A percentile compares a stretch with the other conserved stretches of the same genome.
Conservation (phyloP, 169 alveolate species). For the Plasmodium cynomolgi region DNA sequence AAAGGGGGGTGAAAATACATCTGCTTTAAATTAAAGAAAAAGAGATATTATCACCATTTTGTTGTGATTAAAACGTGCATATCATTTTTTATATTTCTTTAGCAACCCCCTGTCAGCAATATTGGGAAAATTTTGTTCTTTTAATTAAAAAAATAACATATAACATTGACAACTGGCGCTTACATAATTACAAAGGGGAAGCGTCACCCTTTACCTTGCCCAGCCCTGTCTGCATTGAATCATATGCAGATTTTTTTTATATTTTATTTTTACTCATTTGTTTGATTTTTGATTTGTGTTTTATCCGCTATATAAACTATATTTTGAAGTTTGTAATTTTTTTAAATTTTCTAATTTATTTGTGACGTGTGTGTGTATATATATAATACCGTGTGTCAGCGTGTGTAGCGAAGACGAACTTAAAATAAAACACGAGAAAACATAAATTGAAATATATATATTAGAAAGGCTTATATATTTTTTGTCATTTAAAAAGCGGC, state of each 20-base stretch:
- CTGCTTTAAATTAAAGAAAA: neutral
- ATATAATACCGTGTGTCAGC: neutral
- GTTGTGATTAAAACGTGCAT: neutral
- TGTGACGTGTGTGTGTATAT: neutral
- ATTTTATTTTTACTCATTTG: neutral
- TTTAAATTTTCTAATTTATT: neutral
- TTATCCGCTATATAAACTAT: neutral
- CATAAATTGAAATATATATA: neutral
- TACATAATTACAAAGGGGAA: neutral
- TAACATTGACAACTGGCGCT: neutral
- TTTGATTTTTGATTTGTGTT: neutral
- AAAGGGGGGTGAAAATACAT: neutral
- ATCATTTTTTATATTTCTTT: neutral
- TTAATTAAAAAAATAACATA: neutral
- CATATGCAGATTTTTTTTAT: neutral
- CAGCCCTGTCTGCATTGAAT: neutral
- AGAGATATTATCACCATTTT: neutral
- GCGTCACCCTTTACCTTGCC: neutral
- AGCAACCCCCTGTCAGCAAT: neutral
- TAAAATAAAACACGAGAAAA: neutral
- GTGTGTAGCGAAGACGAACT: neutral
- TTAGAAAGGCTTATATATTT: neutral
- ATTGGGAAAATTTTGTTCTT: neutral
- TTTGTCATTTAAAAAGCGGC: neutral
- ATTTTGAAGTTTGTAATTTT: neutral